Evolutionary conservation across 345 rosid species (phyloP), one percentile per base, ranked within the genome.

Genomic region (Trapa bicornis): DNA sequence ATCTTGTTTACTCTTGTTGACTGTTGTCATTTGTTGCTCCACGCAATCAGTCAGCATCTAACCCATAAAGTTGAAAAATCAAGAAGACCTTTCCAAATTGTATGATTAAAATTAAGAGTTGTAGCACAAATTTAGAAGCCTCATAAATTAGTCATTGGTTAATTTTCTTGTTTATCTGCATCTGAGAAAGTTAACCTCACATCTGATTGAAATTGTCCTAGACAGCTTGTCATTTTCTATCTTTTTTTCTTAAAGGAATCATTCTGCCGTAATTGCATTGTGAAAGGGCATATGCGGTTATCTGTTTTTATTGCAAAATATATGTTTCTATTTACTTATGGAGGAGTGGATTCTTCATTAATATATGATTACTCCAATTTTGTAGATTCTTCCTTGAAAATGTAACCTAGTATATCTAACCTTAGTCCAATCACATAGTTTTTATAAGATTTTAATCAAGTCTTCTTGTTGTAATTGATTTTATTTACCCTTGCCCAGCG

Each of bases 401-500:
- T 13, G 13, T 47, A 13, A 47, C 15, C 11, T 13, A 13, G 11
- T 1, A 7, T 47, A 39, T 47, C 50, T 47, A 47, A 47, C 9
- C 11, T 29, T 52, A 1, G 57, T 15, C n/a, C 57, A 13, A 29
- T 52, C 17, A 7, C 38, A 22, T 66, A 32, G 35, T 41, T 41
- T 45, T 12, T 48, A 33, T 57, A 33, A 29, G 32, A 17, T 33
- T 64, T 22, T 54, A 32, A 35, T 61, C 15, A 43, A 8, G 5
- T n/a, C n/a, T 22, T 38, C 45, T 37, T 42, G 6, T 12, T 52
- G 60, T 56, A 53, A 22, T 47, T 61, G 39, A 61, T 52, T 52
- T 52, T 14, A 12, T 52, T 52, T 3, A 15, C n/a, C 17, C 12
- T 22, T 22, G 38, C 63, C 71, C 77, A 80, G 81, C 72, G 80